A percentile compares a stretch with the other conserved stretches of the same genome.
Conservation (phyloP, 208 protist genomes). For the Trypanosoma melophagium region DNA sequence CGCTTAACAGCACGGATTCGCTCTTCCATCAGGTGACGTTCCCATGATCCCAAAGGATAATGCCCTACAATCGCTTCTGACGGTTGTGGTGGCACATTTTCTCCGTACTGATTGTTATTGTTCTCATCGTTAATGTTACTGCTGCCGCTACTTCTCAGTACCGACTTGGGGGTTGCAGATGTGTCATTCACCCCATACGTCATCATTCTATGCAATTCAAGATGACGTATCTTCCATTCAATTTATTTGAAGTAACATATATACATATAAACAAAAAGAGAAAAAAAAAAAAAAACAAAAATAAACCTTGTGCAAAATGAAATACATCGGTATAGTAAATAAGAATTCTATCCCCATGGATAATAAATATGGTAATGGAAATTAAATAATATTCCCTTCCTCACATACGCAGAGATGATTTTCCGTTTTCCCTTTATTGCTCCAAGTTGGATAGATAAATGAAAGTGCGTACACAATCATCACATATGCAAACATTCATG, state of each 20-base stretch:
- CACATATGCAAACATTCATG: not conserved
- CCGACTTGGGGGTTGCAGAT: not conserved
- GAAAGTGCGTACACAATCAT: not conserved
- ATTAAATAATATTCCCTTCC: too few relatives aligned
- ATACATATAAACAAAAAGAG: not conserved
- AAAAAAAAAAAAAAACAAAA: not conserved
- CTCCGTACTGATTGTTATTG: not conserved
- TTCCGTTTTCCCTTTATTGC: conserved; percentile 2
- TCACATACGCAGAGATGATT: too few relatives aligned
- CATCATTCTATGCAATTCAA: conserved; percentile 1
- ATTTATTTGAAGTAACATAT: not conserved
- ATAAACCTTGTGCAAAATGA: too few relatives aligned
- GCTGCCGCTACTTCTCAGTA: not conserved
- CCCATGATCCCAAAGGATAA: conserved; percentile 59
- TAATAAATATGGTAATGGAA: too few relatives aligned
- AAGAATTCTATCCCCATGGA: too few relatives aligned
- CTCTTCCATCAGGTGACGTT: conserved; percentile 60
- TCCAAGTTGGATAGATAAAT: conserved; percentile 17
- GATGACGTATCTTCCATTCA: too few relatives aligned
- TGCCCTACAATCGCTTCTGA: conserved; percentile 17
- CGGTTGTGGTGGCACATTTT: not conserved
- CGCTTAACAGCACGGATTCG: conserved; percentile 34
- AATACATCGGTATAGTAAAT: too few relatives aligned
- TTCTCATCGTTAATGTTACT: not conserved
- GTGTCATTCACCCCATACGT: not conserved